Evolutionary conservation across 768 basidiomycete species (phyloP), one percentile per base, ranked within the genome.

Genomic region (Rhodotorula graminis): DNA sequence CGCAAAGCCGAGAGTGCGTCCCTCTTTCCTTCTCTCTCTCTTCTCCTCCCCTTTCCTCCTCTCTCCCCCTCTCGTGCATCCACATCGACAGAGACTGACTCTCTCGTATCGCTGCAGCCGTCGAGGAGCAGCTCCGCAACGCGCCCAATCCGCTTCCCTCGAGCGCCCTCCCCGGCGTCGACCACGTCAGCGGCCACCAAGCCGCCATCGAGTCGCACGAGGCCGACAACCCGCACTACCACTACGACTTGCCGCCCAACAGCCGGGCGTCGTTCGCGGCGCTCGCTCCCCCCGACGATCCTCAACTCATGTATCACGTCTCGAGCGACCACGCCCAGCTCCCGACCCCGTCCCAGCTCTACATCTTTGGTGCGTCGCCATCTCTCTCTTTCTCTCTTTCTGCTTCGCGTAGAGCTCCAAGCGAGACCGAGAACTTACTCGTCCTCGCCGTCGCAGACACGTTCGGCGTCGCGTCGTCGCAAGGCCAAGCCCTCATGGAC

Each of bases 331-430:
- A 2, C 15, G 2, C 9, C 44, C 40, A 15, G 14, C 42, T 67
- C 37, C 57, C 65, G 10, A 19, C n/a, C 27, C 70, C 70, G 42
- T 56, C 44, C 37, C 61, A 72, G 40, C 21, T 72, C 10, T 72
- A 31, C 42, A 53, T 72, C 50, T 72, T 72, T 37, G 64, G 71
- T 72, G 8, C 23, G 71, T 21, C 31, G 18, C 18, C 8, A 7
- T 11, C 27, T n/a, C 21, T 25, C 44, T 31, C 37, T 60, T 21
- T 27, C 37, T 1, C 33, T 9, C 23, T 47, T 57, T 10, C 3
- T 23, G 2, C 19, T 15, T 25, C 14, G 56, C 37, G 19, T 15
- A 0, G 31, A 31, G 14, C 33, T 7, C 10, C 33, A 3, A 40
- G 57, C 37, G 40, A 15, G 3, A 1, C 11, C 7, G 8, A n/a